Evolutionary conservation across 352 stramenopile species (phyloP).

Genomic region (Blastocystis sp.): DNA sequence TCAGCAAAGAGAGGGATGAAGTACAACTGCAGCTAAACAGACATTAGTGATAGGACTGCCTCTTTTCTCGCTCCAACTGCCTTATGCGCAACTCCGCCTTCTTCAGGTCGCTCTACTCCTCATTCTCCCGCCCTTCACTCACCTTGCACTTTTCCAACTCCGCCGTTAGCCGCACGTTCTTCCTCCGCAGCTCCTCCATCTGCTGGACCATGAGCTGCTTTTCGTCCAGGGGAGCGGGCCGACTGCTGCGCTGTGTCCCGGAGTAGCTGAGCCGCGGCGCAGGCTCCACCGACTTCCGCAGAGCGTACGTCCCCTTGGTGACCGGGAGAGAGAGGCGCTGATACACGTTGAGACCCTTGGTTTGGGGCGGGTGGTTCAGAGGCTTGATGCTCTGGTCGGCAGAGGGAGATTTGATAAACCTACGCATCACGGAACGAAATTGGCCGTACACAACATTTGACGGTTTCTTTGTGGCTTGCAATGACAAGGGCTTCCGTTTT

Average conservation of each 20-base stretch:
- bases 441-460: background rate
- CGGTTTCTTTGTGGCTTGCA: background rate
- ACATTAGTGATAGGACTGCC: background rate
- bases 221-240: background rate
- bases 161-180: background rate
- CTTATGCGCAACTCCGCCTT: slow-evolving; percentile 1
- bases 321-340: background rate
- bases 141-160: slow-evolving; percentile 1
- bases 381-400: background rate
- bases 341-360: background rate
- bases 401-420: background rate
- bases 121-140: background rate
- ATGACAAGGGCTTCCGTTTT: no score
- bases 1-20: no score
- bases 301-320: background rate
- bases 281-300: background rate
- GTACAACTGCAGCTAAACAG: background rate
- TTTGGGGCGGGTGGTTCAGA: background rate
- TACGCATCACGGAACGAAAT: background rate
- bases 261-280: background rate
- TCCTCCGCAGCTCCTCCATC: background rate
- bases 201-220: background rate
- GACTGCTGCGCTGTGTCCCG: background rate
- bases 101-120: background rate
- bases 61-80: background rate